Percentiles rank a stretch among this genome's conserved stretches.
phyloP scores from a whole-genome alignment of 305 asterid species.

The Solanum hybrid region DNA sequence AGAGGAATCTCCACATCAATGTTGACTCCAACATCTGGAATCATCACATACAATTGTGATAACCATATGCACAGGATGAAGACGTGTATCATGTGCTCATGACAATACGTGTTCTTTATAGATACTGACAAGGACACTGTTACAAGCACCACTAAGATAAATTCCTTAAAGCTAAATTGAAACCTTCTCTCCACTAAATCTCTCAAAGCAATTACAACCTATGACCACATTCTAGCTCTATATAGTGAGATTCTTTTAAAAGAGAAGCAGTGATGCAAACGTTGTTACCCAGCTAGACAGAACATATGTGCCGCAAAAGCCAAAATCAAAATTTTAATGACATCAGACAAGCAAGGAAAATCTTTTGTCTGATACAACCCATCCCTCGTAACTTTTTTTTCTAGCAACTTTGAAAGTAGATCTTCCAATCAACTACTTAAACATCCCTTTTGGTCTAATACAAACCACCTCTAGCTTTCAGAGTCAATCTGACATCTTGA shows the following conservation, averaged over 20 bases:
- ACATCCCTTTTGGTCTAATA: neutral
- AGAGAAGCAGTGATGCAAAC: neutral
- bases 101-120: neutral
- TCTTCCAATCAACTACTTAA: neutral
- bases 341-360: neutral
- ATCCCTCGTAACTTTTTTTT: neutral
- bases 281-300: neutral
- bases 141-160: neutral
- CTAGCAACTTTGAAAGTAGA: neutral
- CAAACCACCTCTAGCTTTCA: neutral
- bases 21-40: neutral
- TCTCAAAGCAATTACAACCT: neutral
- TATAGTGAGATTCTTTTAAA: neutral
- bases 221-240: neutral
- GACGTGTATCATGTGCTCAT: neutral
- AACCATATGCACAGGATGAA: neutral
- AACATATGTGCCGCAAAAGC: neutral
- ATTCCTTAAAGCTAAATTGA: neutral
- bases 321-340: neutral
- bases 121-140: neutral
- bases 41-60: neutral
- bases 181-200: neutral
- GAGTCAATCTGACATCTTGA: neutral
- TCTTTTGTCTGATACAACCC: neutral
- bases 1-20: neutral